phyloP scores from a whole-genome alignment of 495 filamentous ascomycete genomes.

The Aspergillus indologenus region DNA sequence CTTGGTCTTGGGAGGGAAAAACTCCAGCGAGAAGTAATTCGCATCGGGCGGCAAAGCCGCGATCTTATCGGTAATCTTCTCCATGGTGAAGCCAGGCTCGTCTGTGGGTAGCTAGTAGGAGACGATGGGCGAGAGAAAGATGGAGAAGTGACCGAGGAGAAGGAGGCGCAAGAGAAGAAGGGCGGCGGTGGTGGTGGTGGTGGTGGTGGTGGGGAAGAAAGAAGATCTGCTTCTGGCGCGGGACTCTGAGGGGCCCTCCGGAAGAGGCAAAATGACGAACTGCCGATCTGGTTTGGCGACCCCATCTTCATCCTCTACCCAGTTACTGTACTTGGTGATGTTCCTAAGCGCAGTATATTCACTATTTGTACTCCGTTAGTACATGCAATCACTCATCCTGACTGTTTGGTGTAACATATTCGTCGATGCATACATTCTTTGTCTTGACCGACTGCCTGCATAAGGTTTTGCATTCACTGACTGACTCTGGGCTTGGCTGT shows the following conservation, averaged over 20 bases:
- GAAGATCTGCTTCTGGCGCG: conserved; percentile 5
- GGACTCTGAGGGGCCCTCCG: conserved; percentile 9
- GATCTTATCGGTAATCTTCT: conserved; percentile 96
- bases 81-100: conserved; percentile 48
- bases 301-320: too few relatives aligned
- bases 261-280: conserved; percentile 10
- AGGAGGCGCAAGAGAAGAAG: background rate
- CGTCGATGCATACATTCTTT: background rate
- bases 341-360: too few relatives aligned
- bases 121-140: conserved; percentile 1
- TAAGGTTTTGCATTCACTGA: background rate
- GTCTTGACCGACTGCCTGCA: background rate
- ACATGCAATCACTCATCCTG: background rate
- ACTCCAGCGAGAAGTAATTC: conserved; percentile 94
- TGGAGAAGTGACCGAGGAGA: conserved; percentile 4
- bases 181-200: background rate
- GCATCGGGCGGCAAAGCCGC: conserved; percentile 77
- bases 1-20: conserved; percentile 95
- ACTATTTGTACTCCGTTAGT: background rate
- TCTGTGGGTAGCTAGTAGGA: conserved; percentile 4
- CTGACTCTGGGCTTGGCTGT: too few relatives aligned
- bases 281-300: conserved; percentile 1
- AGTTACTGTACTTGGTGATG: background rate
- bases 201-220: too few relatives aligned
- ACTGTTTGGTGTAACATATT: background rate